Base-by-base conservation (phyloP, 257 asterid species). In the Striga asiatica region DNA sequence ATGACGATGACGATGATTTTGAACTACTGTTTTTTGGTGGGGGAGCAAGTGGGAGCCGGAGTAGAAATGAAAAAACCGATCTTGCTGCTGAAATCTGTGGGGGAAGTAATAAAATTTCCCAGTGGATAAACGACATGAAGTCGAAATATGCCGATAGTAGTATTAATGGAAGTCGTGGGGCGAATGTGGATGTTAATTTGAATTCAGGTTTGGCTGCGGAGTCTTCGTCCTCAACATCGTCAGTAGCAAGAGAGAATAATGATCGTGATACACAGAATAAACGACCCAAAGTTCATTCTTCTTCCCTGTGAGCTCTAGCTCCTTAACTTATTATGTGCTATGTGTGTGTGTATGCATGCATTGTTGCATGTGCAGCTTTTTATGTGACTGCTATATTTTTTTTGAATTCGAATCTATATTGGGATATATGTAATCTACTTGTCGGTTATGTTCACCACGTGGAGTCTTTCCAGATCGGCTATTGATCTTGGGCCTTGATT, bases 271-370 rank as follows among this genome's bases (percentile, higher is more conserved):
- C 58, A 1, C 89, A 69, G 50, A 84, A 71, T 54, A 92, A 92
- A 76, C 84, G 97, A 21, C 94, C 95, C 42, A 92, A 83, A 85
- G 81, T 84, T 74, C 83, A 76, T 58, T 70, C 97, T 12, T 68
- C 82, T 55, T 68, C 93, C 18, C 70, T 79, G 98, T 92, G 71
- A 88, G 91, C 32, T 25, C 62, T 42, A 47, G 39, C 50, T 13
- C 8, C 53, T 8, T 62, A 53, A 42, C 14, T 54, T 38, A 37
- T 21, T 54, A 5, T 24, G 1, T 5, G 39, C 1, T n/a, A 20
- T 54, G 19, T 28, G 35, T 51, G 22, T 16, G 39, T 34, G 14
- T 12, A 23, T 13, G 17, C 4, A 21, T 16, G 18, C 31, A 5
- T 14, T 24, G 3, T 11, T 38, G 54, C 2, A 18, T 51, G 13